Evolutionary conservation across 495 filamentous ascomycete genomes (phyloP), one percentile per base, ranked within the genome.

Genomic region (Hyaloscypha hepaticicola): DNA sequence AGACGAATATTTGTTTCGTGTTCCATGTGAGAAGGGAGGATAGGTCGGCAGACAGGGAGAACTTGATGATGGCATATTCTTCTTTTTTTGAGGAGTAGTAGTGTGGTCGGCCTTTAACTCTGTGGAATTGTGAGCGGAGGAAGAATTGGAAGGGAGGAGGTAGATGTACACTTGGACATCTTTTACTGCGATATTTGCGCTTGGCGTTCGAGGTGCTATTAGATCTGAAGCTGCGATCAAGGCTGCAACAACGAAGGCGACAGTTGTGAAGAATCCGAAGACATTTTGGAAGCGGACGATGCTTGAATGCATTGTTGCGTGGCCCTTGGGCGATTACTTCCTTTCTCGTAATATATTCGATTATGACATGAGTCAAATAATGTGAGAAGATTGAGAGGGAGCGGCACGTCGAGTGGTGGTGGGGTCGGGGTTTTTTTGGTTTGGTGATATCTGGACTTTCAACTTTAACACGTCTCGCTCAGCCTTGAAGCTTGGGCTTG

Each of bases 1-100:
- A 99, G 76, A 96, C 86, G 78, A 98, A 99, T 70, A 98, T 77
- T 77, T 97, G 92, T 77, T 99, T 99, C n/a, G 95, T 99, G 80
- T 99, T 99, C 96, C 96, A 99, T 77, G 90, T 96, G 87, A 97
- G 97, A 71, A 99, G 88, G 28, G 89, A 88, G 61, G 87, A 85
- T 58, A 99, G 84, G 78, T 99, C 94, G 41, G 80, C 78, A 67
- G 96, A 88, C 24, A 98, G 85, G 70, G 94, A 90, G 82, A 99
- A 98, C 69, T 87, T 89, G 74, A 99, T 88, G 71, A 94, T 85
- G 66, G 93, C 94, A 75, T 96, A 96, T 77, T 99, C 94, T 76
- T 97, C 93, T 71, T 88, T 90, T 76, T 94, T 96, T 31, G 84
- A 80, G 60, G 88, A 90, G 83, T 97, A 95, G 83, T 97, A 97